Base-by-base conservation (phyloP, 768 basidiomycete genomes). In the Ramaria rubella region DNA sequence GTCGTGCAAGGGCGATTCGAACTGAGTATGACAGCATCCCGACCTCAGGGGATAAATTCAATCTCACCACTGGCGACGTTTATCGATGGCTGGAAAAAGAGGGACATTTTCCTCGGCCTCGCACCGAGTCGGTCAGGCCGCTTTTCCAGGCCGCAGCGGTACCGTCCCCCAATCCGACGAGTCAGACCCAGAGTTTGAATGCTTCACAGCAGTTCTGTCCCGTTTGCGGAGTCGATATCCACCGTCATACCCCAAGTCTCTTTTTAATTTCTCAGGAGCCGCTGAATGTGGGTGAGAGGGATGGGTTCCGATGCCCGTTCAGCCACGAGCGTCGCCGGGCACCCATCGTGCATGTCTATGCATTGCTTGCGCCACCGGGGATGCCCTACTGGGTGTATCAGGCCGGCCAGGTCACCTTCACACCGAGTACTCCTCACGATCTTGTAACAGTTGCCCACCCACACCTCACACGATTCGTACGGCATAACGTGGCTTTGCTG, bases 1-100 rank as follows among this genome's bases (percentile, higher is more conserved):
- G 65, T 15, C 72, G 78, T 5, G 75, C 77, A 30, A 70, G 70
- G n/a, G 69, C 71, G 19, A 59, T 79, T 14, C 69, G 68, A 23
- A 63, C 64, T 7, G 71, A 73, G 26, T 79, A 79, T 52, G 61
- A 69, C 9, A 62, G 70, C n/a, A 17, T 52, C 23, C 8, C 64
- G 21, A 31, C 62, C 14, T 57, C 68, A 30, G 59, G 62, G 30
- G 24, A 43, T 29, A 55, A 42, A 33, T 63, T 69, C 21, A 49
- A 60, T 8, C 65, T 77, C 19, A 72, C 70, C 5, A 67, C 70
- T 2, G 74, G 69, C 8, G 77, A 78, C 38, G 71, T 80, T 7
- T 77, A 72, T 58, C 68, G 63, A 34, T 79, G 75, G 71, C 65
- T 79, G 19, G 74, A 75, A 57, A 75, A 75, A 19, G 64, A 71